Base-by-base conservation (phyloP, 164 flowering plant genomes). In the Sextonia rubra region DNA sequence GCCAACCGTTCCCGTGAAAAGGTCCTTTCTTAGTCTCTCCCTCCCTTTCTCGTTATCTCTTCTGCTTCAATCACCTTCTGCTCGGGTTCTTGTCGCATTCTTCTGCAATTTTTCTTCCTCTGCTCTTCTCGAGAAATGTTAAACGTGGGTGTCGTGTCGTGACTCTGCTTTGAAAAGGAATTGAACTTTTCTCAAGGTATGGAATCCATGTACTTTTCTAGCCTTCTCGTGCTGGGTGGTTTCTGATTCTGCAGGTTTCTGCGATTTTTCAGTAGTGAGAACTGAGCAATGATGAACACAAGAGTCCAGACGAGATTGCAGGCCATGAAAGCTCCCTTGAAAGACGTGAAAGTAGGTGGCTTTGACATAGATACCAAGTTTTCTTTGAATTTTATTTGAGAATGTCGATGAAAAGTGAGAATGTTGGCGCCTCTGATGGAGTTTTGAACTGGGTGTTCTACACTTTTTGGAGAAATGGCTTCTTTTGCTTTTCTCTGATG, bases 271-370 rank as follows among this genome's bases (percentile, higher is more conserved):
- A 66, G 82, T 37, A 37, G 44, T 37, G 44, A 37, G 8, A 37
- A 37, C 44, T 55, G 30, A 76, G 37, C 70, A 61, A 73, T 74
- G 81, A 87, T 88, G 94, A 86, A 79, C 65, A 80, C 82, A 64
- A 84, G 84, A 81, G 83, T 52, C 48, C 60, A 83, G 77, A 84
- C 84, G 17, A 65, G 80, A 63, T 68, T 82, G 77, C 86, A 84
- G 81, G 66, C 84, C 25, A 78, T 82, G 82, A 88, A 77, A 78
- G 60, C 82, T 81, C 83, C 85, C 5, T 15, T 63, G 72, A 83
- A 80, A 66, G 79, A 77, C 71, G 85, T 80, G 48, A 85, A 88
- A 76, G 92, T 90, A 81, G 77, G 78, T 64, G 47, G 14, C 58
- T 69, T 66, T 58, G 63, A 23, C 63, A 23, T 24, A 26, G 47